Conservation (phyloP, 257 asterid species). For the Henckelia pumila region DNA sequence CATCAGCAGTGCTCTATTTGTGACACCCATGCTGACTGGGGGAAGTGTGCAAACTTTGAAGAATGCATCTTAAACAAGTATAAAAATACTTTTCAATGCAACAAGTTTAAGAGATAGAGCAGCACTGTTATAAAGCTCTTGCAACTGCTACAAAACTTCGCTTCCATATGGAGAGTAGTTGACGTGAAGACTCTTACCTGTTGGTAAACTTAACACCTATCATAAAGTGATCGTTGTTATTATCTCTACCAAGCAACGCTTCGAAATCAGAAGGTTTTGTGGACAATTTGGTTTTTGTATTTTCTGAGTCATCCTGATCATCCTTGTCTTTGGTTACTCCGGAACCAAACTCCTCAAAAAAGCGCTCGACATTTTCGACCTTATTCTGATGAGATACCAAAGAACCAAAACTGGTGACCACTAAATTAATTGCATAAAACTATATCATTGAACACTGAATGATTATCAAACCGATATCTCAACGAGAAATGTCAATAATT, state of each 20-base stretch:
- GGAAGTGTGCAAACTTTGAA: neutral
- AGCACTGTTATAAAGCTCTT: constrained; percentile 8
- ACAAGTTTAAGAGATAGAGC: neutral
- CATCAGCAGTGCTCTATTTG: too few relatives aligned
- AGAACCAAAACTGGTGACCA: neutral
- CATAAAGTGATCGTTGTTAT: constrained; percentile 86
- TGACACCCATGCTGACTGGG: too few relatives aligned
- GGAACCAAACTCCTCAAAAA: constrained; percentile 68
- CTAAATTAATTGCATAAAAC: neutral
- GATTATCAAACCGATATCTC: constrained; percentile 17
- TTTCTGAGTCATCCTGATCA: constrained; percentile 46
- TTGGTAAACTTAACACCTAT: constrained; percentile 70
- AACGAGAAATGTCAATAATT: neutral
- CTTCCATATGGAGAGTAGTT: constrained; percentile 18
- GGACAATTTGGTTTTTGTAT: constrained; percentile 41
- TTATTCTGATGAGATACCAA: constrained; percentile 43
- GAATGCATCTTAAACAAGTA: neutral
- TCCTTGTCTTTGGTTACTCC: constrained; percentile 48
- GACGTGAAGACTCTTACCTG: constrained; percentile 46
- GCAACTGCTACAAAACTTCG: constrained; percentile 17
- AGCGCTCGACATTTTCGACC: constrained; percentile 74
- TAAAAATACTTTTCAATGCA: neutral
- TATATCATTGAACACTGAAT: neutral
- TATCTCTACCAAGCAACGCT: constrained; percentile 70
- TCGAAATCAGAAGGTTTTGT: constrained; percentile 75